Base-by-base conservation (phyloP, 2,329 filamentous ascomycete genomes). In the Fusarium sp. region DNA sequence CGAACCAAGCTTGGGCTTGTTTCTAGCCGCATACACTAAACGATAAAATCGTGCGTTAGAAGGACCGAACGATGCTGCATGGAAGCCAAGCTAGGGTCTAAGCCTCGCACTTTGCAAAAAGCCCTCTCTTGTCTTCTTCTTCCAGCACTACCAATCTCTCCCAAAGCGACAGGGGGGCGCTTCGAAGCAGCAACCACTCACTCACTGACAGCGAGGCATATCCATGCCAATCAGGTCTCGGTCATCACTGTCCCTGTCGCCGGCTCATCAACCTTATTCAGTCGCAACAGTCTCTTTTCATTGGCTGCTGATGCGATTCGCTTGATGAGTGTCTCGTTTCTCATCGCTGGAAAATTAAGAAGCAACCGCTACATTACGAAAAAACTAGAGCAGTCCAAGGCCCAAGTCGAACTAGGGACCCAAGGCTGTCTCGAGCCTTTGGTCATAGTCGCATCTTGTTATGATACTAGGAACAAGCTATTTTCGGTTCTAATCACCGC, bases 1-100 rank as follows among this genome's bases (percentile, higher is more conserved):
- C 69, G 64, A 76, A 63, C 72, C 69, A 76, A 64, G 65, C 69
- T 61, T 55, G 58, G 55, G 61, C 55, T 63, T 69, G 66, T 24
- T 63, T 63, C 68, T 65, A 75, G 66, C 63, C 69, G 63, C 67
- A 70, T 68, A 54, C 71, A 66, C 76, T 76, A 78, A 71, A 69
- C 64, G 63, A 61, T 75, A 66, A 59, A 76, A 78, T 78, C 76
- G 76, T 76, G 76, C 75, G 74, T 78, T 78, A 78, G 76, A 78
- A 78, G 76, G 76, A 78, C 76, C 76, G 76, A 78, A 71, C 76
- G 76, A 78, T 73, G 74, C 66, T 78, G 73, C 69, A 78, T 78
- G 53, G 76, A 78, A 78, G 76, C 68, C 69, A 60, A 71, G 63
- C 66, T 61, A 71, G 68, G 66, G 76, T 78, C 76, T 78, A 78